A percentile compares a stretch with the other conserved stretches of the same genome.
These are phyloP conservation scores for Nepenthes mirabilis DNA, from an alignment of 148 eudicot species.

Conservation along the genomic window DNA sequence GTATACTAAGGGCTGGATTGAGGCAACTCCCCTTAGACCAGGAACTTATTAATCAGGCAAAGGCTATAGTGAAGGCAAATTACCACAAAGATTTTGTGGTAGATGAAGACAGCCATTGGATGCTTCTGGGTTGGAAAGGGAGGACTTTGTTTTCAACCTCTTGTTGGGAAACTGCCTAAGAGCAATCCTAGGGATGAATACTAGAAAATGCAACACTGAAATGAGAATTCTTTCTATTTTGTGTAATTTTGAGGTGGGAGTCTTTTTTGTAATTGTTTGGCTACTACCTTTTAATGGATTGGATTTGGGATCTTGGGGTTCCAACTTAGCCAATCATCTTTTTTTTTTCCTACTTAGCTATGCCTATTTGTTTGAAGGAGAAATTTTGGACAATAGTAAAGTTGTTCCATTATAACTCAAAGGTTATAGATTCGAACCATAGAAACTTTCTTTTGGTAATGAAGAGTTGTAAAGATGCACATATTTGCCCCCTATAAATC, in stretches of 20 bases:
- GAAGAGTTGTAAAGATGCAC: background rate
- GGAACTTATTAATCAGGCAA: conserved; percentile 23
- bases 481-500: too few relatives aligned
- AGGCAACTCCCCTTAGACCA: conserved; percentile 21
- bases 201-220: background rate
- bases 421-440: too few relatives aligned
- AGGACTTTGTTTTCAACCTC: conserved; percentile 29
- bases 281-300: too few relatives aligned
- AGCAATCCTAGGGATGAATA: background rate
- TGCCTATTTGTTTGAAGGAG: too few relatives aligned
- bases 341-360: too few relatives aligned
- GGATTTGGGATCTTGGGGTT: too few relatives aligned
- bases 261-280: too few relatives aligned
- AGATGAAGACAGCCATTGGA: conserved; percentile 38
- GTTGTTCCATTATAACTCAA: too few relatives aligned
- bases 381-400: too few relatives aligned
- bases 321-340: too few relatives aligned
- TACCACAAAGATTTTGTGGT: conserved; percentile 46
- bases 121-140: conserved; percentile 66
- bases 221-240: background rate
- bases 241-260: too few relatives aligned
- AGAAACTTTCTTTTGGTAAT: background rate
- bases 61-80: conserved; percentile 22
- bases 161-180: conserved; percentile 27
- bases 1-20: conserved; percentile 34